Base-by-base conservation (phyloP, 768 basidiomycete genomes). In the Suillus spraguei region DNA sequence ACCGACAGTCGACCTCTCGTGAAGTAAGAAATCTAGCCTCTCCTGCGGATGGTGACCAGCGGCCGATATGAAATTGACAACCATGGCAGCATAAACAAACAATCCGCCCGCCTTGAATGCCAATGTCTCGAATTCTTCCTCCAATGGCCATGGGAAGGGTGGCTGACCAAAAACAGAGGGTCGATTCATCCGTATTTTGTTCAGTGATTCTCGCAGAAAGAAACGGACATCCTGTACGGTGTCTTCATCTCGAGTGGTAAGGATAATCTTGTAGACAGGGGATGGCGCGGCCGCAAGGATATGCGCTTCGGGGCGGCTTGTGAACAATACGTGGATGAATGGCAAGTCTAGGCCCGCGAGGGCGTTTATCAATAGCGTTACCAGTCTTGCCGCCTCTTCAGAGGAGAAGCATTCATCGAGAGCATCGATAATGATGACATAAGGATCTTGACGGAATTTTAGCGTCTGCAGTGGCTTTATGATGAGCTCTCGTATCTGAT, bases 51-150 rank as follows among this genome's bases (percentile, higher is more conserved):
- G 17, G 6, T 53, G 20, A 11, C 52, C 52, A 53, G 33, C 28
- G 35, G 64, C 58, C 13, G 60, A 54, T 14, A 70, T 61, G 13
- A 67, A 70, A 62, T 61, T 67, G 33, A 69, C 24, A 22, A 66
- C 63, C 17, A 66, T 70, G 9, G 66, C 59, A 3, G 69, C 64
- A n/a, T 68, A 70, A 2, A 70, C 50, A 33, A 69, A 70, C 1
- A 62, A 59, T 6, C 66, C 68, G 11, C 28, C 60, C 2, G 69
- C 66, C 13, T 61, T 65, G 1, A 59, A 56, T 2, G 64, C 62
- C 24, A 70, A 59, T 0, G 64, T 56, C 10, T 68, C 64, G 17
- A 70, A 39, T 22, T 62, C 67, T 38, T 64, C 60, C 8, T 60
- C 60, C 9, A 63, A 67, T 5, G 69, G 69, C 69, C 69, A 70